Base-by-base conservation (phyloP, 257 asterid species). In the Forsythia suspensa region DNA sequence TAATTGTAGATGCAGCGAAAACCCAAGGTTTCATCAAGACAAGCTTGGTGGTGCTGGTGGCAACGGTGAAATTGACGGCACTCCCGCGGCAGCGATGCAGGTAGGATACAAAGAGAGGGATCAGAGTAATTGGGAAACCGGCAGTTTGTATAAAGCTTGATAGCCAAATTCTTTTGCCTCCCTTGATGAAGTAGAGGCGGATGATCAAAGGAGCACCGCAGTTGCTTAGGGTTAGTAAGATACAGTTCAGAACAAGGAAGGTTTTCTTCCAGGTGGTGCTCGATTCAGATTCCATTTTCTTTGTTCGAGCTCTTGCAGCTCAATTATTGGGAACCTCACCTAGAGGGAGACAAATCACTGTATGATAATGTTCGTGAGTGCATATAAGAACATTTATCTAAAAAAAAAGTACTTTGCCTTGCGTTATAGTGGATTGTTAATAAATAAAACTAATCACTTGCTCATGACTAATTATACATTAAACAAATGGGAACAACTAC, bases 101-200 rank as follows among this genome's bases (percentile, higher is more conserved):
- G 44, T 61, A n/a, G 76, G 65, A 16, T 29, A 8, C 2, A 10
- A 6, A 61, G 43, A 65, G 72, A 24, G 72, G 74, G 63, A 76
- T 41, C 48, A 76, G 43, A 40, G 66, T 43, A 3, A 65, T 0
- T 5, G 80, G 80, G 73, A 70, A 76, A 24, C 74, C 80, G 74
- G 57, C 80, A 4, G 80, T 76, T 46, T 76, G 73, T n/a, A 76
- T 42, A 24, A 9, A 67, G 48, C 72, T 63, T 61, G 80, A 63
- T 40, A 76, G 6, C 80, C 80, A 76, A 39, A 76, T 12, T 9
- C 80, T 20, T 10, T 66, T 66, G 34, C 80, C 80, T 34, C 80
- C 80, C n/a, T n/a, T 9, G 74, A 43, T 12, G 74, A 41, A 76
- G 80, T 76, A 76, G 18, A 76, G 80, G 18, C 80, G 72, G 36